A percentile compares a stretch with the other conserved stretches of the same genome.
Evolutionary conservation across 2,329 filamentous ascomycete species (phyloP).

Genomic region (Xylogone sp.): DNA sequence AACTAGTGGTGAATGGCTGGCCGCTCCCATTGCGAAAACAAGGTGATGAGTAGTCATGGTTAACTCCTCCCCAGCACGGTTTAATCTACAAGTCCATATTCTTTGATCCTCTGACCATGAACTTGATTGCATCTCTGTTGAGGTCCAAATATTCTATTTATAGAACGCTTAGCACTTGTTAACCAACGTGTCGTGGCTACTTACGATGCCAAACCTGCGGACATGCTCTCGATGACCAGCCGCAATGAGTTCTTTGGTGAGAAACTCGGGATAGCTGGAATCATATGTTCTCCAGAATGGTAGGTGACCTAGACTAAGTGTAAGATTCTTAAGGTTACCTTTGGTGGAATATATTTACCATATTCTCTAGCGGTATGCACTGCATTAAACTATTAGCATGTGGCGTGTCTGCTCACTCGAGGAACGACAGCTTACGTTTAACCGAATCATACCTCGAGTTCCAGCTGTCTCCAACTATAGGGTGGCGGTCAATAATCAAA

Average conservation of each 20-base stretch:
- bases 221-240: slow-evolving; percentile 9
- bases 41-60: neutral
- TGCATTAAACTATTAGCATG: too few relatives aligned
- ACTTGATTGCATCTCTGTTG: slow-evolving; percentile 1
- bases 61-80: neutral
- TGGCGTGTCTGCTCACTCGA: too few relatives aligned
- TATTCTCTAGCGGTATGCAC: too few relatives aligned
- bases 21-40: neutral
- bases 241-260: slow-evolving; percentile 11
- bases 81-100: slow-evolving; percentile 8
- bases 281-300: slow-evolving; percentile 13
- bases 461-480: neutral
- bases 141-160: slow-evolving; percentile 10
- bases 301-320: slow-evolving; percentile 8
- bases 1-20: neutral
- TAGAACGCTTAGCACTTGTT: neutral
- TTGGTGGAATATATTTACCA: too few relatives aligned
- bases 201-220: slow-evolving; percentile 10
- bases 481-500: neutral
- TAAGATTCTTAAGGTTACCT: too few relatives aligned
- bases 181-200: neutral
- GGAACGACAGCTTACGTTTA: neutral
- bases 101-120: slow-evolving; percentile 1
- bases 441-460: neutral
- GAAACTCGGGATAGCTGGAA: slow-evolving; percentile 7